Conservation (phyloP, 2,329 filamentous ascomycete genomes). For the Fusarium musae region DNA sequence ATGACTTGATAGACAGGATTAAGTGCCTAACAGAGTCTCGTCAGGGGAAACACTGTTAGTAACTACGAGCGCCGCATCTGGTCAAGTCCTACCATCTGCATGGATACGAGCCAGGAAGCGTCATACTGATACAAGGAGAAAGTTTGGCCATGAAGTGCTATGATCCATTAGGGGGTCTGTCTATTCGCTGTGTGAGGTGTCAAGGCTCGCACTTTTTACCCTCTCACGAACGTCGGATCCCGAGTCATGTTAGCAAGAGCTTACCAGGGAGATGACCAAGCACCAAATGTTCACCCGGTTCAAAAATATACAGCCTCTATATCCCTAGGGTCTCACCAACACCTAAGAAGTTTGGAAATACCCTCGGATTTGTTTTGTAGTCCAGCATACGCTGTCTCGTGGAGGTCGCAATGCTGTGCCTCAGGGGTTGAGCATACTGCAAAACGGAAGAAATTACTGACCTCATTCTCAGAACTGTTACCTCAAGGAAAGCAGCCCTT, state of each 20-base stretch:
- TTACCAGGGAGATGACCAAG: background rate
- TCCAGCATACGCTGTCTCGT: background rate
- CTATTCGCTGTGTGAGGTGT: background rate
- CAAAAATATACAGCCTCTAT: background rate
- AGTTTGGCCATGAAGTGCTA: background rate
- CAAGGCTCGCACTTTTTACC: constrained; percentile 3
- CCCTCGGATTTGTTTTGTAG: background rate
- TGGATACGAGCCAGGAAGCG: background rate
- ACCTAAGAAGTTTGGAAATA: background rate
- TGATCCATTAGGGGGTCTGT: background rate
- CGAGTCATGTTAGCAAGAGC: constrained; percentile 6
- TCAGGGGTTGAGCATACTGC: background rate
- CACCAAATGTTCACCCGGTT: background rate
- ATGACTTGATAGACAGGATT: background rate
- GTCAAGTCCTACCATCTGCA: background rate
- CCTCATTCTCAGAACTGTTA: background rate
- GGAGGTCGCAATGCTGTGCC: background rate
- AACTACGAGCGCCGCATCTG: background rate
- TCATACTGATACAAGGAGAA: background rate
- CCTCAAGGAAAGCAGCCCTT: background rate
- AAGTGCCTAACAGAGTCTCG: background rate
- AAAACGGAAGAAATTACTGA: background rate
- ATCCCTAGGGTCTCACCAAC: background rate
- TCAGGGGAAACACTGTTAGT: background rate
- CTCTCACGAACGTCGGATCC: background rate